Percentiles rank a stretch among this genome's conserved stretches.
These are phyloP conservation scores for Begonia peltatifolia DNA, from an alignment of 306 rosid genomes.

Conservation along the genomic window DNA sequence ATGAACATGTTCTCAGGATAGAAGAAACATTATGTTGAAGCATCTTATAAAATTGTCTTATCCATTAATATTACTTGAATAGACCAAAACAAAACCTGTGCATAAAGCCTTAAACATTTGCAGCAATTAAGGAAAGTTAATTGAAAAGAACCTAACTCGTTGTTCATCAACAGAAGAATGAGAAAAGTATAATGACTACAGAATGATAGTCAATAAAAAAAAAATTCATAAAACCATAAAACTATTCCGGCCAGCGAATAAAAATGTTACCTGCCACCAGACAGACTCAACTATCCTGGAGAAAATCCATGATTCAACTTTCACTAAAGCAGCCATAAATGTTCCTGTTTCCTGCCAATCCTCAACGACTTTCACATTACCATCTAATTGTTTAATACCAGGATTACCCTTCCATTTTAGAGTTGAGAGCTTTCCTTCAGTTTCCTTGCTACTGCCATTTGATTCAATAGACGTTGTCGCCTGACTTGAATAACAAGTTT, in stretches of 20 bases:
- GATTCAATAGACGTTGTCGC: slow-evolving; percentile 27
- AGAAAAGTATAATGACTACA: no score
- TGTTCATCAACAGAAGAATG: no score
- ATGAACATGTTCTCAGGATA: slow-evolving; percentile 10
- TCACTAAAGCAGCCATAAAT: slow-evolving; percentile 53
- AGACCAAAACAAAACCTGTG: no score
- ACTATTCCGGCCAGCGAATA: background rate
- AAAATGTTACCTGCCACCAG: slow-evolving; percentile 88
- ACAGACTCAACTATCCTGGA: slow-evolving; percentile 93
- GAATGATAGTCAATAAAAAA: no score
- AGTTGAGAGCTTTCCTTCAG: slow-evolving; percentile 28
- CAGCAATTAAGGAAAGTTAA: no score
- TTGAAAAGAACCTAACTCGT: no score
- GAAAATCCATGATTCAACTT: slow-evolving; percentile 93
- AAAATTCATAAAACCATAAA: background rate
- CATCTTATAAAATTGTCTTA: background rate
- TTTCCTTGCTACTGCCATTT: slow-evolving; percentile 31
- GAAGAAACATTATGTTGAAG: background rate
- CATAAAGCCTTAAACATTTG: no score
- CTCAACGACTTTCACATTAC: slow-evolving; percentile 30
- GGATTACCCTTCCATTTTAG: slow-evolving; percentile 39
- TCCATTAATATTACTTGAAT: no score
- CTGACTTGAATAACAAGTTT: slow-evolving; percentile 39
- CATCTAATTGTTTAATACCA: slow-evolving; percentile 37
- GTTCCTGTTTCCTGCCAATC: slow-evolving; percentile 98